A percentile compares a stretch with the other conserved stretches of the same genome.
Conservation (phyloP, 164 flowering plant genomes). For the Macadamia tetraphylla region DNA sequence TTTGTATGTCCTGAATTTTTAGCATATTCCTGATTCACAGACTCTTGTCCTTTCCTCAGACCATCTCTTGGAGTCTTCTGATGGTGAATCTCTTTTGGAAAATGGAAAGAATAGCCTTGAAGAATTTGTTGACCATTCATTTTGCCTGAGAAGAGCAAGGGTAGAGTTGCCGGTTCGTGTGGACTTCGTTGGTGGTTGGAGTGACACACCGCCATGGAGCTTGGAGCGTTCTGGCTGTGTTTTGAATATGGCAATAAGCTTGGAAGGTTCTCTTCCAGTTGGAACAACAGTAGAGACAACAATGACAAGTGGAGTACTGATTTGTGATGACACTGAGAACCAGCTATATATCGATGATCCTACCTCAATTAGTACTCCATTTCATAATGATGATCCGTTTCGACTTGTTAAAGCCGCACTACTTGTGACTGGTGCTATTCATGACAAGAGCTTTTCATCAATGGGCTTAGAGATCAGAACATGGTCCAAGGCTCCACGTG, state of each 20-base stretch:
- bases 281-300: conserved; percentile 77
- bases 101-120: conserved; percentile 16
- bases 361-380: conserved; percentile 60
- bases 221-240: conserved; percentile 97
- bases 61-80: conserved; percentile 31
- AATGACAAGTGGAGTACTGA: conserved; percentile 37
- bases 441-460: conserved; percentile 33
- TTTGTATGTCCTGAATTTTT: not conserved
- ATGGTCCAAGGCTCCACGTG: conserved; percentile 97
- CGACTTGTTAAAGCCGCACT: conserved; percentile 94
- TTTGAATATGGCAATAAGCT: conserved; percentile 81
- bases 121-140: conserved; percentile 20
- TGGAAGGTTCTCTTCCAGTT: conserved; percentile 79
- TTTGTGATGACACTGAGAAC: conserved; percentile 69
- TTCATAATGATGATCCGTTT: conserved; percentile 68
- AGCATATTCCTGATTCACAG: not conserved
- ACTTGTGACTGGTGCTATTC: conserved; percentile 68
- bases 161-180: conserved; percentile 93
- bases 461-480: conserved; percentile 62
- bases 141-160: conserved; percentile 37
- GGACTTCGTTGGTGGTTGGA: conserved; percentile 99
- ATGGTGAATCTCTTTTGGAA: conserved; percentile 15
- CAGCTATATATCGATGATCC: conserved; percentile 45
- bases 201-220: conserved; percentile 99
- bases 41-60: conserved; percentile 25